Evolutionary conservation across 1,284 basidiomycete genomes (phyloP).

Genomic region (Ustilago lituana): DNA sequence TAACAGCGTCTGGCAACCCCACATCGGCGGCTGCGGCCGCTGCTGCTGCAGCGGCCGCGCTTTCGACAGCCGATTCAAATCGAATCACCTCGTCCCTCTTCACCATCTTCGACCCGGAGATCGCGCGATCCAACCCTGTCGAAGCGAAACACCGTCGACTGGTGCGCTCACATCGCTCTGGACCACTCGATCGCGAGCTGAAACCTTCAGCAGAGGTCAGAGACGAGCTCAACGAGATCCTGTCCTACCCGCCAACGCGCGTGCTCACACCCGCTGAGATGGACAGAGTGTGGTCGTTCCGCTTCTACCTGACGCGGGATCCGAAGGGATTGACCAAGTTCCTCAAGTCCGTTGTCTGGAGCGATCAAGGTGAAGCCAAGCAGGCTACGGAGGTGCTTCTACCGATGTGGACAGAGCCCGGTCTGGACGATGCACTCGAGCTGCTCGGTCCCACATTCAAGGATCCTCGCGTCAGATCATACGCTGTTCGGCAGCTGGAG

Average conservation of each 20-base stretch:
- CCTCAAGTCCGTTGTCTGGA: conserved; percentile 96
- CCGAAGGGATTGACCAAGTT: conserved; percentile 93
- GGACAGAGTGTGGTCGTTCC: conserved; percentile 97
- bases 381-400: conserved; percentile 96
- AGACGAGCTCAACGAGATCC: conserved; percentile 89
- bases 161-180: conserved; percentile 91
- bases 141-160: conserved; percentile 96
- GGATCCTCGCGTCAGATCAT: conserved; percentile 89
- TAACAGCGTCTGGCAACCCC: conserved; percentile 16
- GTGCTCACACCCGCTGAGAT: conserved; percentile 89
- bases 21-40: conserved; percentile 34
- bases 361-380: conserved; percentile 92
- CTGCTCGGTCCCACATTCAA: conserved; percentile 86
- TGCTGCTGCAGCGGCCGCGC: conserved; percentile 54
- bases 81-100: conserved; percentile 73
- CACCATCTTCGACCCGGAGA: conserved; percentile 91
- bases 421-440: conserved; percentile 94
- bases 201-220: conserved; percentile 93
- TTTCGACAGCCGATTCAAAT: conserved; percentile 66
- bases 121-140: conserved; percentile 89
- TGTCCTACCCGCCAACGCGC: conserved; percentile 89
- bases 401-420: conserved; percentile 96
- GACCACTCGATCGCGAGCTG: conserved; percentile 91
- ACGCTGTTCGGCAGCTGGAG: conserved; percentile 89
- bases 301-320: conserved; percentile 91